Evolutionary conservation across 2,329 filamentous ascomycete species (phyloP).

Genomic region (Sporothrix brasiliensis): DNA sequence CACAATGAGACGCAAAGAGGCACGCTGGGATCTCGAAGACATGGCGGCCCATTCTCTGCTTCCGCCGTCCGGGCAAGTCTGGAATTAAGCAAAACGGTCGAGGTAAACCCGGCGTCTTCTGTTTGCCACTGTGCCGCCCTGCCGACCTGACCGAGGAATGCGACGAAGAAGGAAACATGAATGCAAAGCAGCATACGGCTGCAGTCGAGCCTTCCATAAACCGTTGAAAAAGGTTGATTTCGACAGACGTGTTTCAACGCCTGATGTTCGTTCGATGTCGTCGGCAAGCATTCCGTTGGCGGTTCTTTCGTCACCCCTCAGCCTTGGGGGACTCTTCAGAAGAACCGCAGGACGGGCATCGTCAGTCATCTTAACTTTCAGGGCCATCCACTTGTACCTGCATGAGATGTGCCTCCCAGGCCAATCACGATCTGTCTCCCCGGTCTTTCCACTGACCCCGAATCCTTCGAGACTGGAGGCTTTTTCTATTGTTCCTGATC

Average conservation of each 20-base stretch:
- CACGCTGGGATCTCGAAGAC: conserved; percentile 4
- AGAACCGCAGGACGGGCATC: not conserved
- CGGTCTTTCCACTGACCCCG: not conserved
- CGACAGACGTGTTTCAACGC: too few species aligned
- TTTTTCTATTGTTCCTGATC: conserved; percentile 28
- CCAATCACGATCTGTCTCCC: not conserved
- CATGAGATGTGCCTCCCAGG: conserved; percentile 11
- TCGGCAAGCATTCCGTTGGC: too few species aligned
- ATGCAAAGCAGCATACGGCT: not conserved
- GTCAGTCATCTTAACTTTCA: conserved; percentile 9
- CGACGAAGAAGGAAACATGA: not conserved
- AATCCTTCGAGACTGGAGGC: not conserved
- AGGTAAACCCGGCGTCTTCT: not conserved
- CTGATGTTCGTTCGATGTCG: too few species aligned
- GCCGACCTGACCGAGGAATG: conserved; percentile 18
- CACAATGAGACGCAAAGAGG: not conserved
- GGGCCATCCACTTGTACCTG: not conserved
- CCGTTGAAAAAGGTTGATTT: too few species aligned
- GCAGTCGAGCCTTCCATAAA: not conserved
- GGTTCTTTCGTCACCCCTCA: not conserved
- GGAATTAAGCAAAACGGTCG: not conserved
- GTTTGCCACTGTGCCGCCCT: conserved; percentile 10
- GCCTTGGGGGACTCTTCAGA: not conserved
- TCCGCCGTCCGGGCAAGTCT: conserved; percentile 5
- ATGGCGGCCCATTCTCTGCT: not conserved